Percentiles rank a stretch among this genome's conserved stretches.
These are phyloP conservation scores for Metschnikowia peoriensis DNA, from an alignment of 805 yeast genomes.

Conservation along the genomic window DNA sequence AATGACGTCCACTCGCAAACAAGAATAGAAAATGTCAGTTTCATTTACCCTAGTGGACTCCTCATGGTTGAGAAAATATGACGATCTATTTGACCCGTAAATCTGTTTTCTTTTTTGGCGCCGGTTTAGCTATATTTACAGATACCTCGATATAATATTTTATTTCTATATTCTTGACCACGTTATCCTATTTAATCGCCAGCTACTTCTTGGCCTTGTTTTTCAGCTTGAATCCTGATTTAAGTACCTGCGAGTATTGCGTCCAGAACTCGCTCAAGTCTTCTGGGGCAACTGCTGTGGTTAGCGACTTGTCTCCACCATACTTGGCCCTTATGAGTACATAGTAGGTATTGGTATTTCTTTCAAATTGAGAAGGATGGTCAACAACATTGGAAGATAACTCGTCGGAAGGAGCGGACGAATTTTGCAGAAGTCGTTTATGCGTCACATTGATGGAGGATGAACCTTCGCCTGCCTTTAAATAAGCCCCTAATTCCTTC, in stretches of 20 bases:
- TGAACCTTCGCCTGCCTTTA: conserved; percentile 32
- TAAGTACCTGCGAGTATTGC: conserved; percentile 66
- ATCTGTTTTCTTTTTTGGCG: conserved; percentile 6
- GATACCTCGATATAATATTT: not conserved
- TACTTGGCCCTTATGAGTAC: conserved; percentile 54
- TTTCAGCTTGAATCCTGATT: conserved; percentile 74
- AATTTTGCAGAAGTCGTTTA: conserved; percentile 40
- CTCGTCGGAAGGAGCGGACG: conserved; percentile 23
- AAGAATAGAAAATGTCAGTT: conserved; percentile 60
- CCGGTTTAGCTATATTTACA: too few species aligned
- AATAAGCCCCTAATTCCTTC: conserved; percentile 17
- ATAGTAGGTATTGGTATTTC: conserved; percentile 47
- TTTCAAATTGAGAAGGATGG: conserved; percentile 15
- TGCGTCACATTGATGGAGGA: conserved; percentile 61
- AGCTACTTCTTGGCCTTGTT: conserved; percentile 65
- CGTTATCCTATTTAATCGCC: not conserved
- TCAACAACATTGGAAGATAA: conserved; percentile 34
- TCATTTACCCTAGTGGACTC: conserved; percentile 42
- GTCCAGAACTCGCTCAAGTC: conserved; percentile 73
- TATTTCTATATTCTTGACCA: not conserved
- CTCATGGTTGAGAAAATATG: conserved; percentile 55
- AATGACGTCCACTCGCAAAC: conserved; percentile 31
- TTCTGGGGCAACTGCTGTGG: conserved; percentile 67
- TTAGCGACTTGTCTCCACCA: conserved; percentile 51
- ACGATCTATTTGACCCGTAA: too few species aligned